These are phyloP conservation scores for Myriosclerotinia duriaeana DNA, from an alignment of 2,329 filamentous ascomycete genomes.

Conservation along the genomic window DNA sequence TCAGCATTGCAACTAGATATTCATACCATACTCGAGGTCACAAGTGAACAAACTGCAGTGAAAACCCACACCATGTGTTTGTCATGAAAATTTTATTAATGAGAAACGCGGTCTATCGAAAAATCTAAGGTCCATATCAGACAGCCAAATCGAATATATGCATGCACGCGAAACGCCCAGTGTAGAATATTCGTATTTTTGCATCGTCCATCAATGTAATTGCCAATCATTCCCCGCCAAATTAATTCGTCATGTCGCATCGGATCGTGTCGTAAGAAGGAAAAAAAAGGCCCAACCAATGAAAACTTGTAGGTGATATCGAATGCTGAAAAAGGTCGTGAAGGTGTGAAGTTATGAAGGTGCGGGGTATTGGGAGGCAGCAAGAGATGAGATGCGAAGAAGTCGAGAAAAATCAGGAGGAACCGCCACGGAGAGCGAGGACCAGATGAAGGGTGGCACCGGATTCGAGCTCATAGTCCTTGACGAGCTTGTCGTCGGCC, in stretches of 20 bases:
- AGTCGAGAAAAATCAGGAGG: background rate
- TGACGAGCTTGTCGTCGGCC: constrained; percentile 91
- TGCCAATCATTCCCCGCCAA: constrained; percentile 6
- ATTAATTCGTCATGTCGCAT: constrained; percentile 8
- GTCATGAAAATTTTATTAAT: constrained; percentile 1
- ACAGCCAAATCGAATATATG: constrained; percentile 16
- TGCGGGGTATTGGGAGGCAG: constrained; percentile 13
- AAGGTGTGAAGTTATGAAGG: background rate
- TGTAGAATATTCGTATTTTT: constrained; percentile 4
- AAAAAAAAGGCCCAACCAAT: constrained; percentile 9
- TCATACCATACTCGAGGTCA: background rate
- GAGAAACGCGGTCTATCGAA: constrained; percentile 13
- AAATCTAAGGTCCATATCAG: constrained; percentile 14
- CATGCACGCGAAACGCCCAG: background rate
- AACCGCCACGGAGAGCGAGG: constrained; percentile 83
- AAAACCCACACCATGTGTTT: background rate
- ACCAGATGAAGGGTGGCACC: constrained; percentile 95
- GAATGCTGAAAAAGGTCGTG: constrained; percentile 12
- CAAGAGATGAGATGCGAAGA: background rate
- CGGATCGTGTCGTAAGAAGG: background rate
- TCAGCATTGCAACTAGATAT: background rate
- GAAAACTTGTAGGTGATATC: constrained; percentile 13
- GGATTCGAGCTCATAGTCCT: constrained; percentile 85
- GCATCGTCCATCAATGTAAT: constrained; percentile 11
- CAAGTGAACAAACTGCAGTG: background rate